Percentiles rank a stretch among this genome's conserved stretches.
phyloP scores from a whole-genome alignment of 2,329 filamentous ascomycete genomes.

The Conoideocrella luteorostrata region DNA sequence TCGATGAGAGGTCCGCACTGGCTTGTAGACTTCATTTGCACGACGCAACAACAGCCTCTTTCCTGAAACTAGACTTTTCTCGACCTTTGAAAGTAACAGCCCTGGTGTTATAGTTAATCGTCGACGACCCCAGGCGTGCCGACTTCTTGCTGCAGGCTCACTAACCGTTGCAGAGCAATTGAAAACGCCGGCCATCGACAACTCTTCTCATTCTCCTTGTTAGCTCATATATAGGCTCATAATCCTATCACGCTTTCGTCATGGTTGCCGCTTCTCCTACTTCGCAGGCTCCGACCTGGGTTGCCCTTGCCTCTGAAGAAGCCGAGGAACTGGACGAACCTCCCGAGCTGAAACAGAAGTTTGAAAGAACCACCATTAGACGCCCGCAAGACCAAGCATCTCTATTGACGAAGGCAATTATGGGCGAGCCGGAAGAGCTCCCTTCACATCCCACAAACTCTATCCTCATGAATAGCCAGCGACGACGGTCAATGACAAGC shows the following conservation, averaged over 20 bases:
- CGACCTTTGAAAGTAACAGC: no score
- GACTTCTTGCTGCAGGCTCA: not conserved
- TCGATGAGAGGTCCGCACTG: constrained; percentile 17
- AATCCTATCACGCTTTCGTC: no score
- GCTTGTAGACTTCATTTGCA: constrained; percentile 18
- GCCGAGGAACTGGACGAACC: constrained; percentile 80
- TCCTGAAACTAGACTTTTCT: not conserved
- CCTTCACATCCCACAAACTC: constrained; percentile 31
- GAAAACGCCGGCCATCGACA: no score
- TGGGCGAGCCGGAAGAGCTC: constrained; percentile 57
- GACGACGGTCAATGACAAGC: constrained; percentile 66
- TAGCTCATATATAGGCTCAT: no score
- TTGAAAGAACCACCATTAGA: constrained; percentile 43
- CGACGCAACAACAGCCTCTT: constrained; percentile 11
- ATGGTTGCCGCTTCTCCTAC: constrained; percentile 20
- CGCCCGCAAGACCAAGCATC: constrained; percentile 61
- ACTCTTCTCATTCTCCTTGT: no score
- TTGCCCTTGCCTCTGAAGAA: constrained; percentile 48
- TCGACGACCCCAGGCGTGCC: not conserved
- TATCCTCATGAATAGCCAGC: constrained; percentile 28
- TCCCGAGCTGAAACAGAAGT: constrained; percentile 53
- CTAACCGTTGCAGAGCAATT: no score
- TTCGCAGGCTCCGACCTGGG: constrained; percentile 25
- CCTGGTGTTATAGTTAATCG: no score
- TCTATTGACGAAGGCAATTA: constrained; percentile 78